These are phyloP conservation scores for Fusarium agapanthi DNA, from an alignment of 2,329 filamentous ascomycete genomes.

Conservation along the genomic window DNA sequence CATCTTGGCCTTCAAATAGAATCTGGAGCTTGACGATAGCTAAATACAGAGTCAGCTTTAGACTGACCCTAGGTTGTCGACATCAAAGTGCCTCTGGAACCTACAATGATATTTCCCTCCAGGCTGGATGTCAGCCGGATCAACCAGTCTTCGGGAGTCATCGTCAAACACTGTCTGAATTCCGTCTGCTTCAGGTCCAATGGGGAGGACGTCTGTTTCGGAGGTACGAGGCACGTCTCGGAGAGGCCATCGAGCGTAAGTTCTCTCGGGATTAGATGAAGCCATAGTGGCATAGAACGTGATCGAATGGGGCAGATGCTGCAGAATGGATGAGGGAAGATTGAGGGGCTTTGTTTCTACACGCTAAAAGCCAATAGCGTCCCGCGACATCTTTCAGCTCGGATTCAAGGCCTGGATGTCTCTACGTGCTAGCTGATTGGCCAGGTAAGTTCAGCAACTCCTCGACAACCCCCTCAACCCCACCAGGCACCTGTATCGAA, in stretches of 20 bases:
- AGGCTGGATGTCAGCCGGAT: background rate
- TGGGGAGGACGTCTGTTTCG: background rate
- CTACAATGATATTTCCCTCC: background rate
- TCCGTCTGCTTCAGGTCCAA: background rate
- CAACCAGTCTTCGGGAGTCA: background rate
- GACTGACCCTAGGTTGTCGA: fast-evolving
- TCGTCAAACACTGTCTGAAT: background rate
- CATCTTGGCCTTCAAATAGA: background rate
- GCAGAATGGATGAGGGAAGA: fast-evolving
- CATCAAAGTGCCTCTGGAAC: fast-evolving
- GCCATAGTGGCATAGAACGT: background rate
- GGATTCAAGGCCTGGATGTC: fast-evolving
- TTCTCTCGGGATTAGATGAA: background rate
- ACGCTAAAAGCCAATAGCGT: background rate
- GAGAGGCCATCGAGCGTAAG: background rate
- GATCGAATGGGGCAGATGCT: fast-evolving
- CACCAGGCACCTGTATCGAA: background rate
- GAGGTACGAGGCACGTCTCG: background rate
- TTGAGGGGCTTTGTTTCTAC: background rate
- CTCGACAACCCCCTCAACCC: background rate
- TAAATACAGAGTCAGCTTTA: fast-evolving
- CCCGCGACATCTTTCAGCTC: fast-evolving
- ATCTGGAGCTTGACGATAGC: background rate
- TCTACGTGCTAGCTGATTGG: background rate
- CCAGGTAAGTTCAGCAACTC: background rate